Evolutionary conservation across 306 rosid species (phyloP), one percentile per base, ranked within the genome.

Genomic region (Abrus precatorius): DNA sequence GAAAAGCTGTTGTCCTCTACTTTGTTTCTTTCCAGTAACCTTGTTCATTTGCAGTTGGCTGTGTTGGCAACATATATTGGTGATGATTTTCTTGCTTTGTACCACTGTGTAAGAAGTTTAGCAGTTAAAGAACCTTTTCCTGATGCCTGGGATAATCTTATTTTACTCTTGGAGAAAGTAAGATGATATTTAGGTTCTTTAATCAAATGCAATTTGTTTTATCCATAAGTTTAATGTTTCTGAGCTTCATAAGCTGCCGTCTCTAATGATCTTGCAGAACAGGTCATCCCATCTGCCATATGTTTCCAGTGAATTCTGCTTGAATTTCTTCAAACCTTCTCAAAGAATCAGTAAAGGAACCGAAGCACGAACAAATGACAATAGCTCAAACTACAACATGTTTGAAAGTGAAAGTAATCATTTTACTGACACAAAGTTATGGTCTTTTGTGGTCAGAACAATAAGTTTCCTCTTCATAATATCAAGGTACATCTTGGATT

Each of bases 61-160:
- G 97, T 92, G 12, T 82, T 92, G 90, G 97, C 97, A 8, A 92
- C 88, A 9, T 90, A 90, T 74, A 83, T 88, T 68, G 88, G 91
- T 73, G 94, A 92, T 71, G 92, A 85, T 66, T 90, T 92, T 79
- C 97, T 92, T 11, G 92, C 97, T 78, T 70, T 92, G 29, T 90
- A 88, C 78, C 94, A 90, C 74, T 92, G 97, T 82, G 86, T 90
- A 53, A 84, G 97, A 83, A 92, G 97, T 85, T 83, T 87, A 45
- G 89, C 97, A 50, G 94, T 90, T 76, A 82, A 90, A 88, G 88
- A 87, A 54, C 97, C 94, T 44, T 92, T 92, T 77, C 94, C 97
- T 44, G 97, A 92, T 80, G 92, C 92, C 62, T 65, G 71, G 88
- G 88, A 82, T 57, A 92, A 92, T 75, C 91, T 90, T 38, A 65